Evolutionary conservation across 345 rosid genomes (phyloP), one percentile per base, ranked within the genome.

Genomic region (Moricandia arvensis): DNA sequence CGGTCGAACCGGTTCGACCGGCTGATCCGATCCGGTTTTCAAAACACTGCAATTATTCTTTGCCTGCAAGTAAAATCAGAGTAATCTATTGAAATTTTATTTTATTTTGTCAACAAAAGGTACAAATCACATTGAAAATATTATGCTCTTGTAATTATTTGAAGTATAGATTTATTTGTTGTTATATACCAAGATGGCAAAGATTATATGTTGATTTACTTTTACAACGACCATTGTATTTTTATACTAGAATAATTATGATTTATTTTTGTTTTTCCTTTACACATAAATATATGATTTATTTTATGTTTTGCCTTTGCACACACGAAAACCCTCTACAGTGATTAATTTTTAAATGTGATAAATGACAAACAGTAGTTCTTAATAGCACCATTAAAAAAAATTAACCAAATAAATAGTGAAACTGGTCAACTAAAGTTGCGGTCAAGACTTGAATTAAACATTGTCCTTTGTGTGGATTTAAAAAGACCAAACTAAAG

Each of bases 351-450:
- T 38, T 63, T 24, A 6, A n/a, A 35, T 17, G n/a, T 47, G 26
- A 72, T 47, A 8, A n/a, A 31, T 18, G 18, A 47, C 57, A 49
- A 6, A 16, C 33, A 24, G 6, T 34, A 10, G 54, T 34, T 63
- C 4, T 31, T 35, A 54, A 54, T 27, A 64, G 13, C 26, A 27
- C 18, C 63, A 73, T 16, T 49, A 49, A 16, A 49, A 3, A 21
- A 47, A 16, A n/a, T n/a, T n/a, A n/a, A n/a, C n/a, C n/a, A 38
- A 49, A 49, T 17, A 64, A 58, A 2, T 29, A 12, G 8, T 65
- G 18, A 16, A 66, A 5, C 9, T 75, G 55, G 62, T 67, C 73
- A 59, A 67, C 68, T 33, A 68, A 31, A 75, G 62, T 59, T 66
- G 9, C 30, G 41, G 73, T 75, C 54, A 59, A 67, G 29, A 15